Conservation (phyloP, 1,284 basidiomycete species). For the Trichosporon sp. region DNA sequence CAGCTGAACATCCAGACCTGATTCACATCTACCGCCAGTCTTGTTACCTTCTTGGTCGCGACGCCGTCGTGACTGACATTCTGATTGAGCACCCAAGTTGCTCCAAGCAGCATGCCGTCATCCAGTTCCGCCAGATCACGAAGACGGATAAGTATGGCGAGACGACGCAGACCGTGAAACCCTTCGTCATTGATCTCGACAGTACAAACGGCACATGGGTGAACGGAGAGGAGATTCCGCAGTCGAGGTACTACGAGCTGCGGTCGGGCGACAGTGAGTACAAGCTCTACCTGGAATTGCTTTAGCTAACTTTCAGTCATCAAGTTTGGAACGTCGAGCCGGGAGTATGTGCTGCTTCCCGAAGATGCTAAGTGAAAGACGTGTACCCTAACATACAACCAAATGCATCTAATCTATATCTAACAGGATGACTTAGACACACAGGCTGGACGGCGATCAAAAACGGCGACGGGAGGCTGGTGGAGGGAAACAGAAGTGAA, state of each 20-base stretch:
- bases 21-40: constrained; percentile 90
- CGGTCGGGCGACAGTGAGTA: constrained; percentile 78
- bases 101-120: constrained; percentile 96
- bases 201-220: constrained; percentile 94
- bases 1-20: constrained; percentile 64
- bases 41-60: constrained; percentile 89
- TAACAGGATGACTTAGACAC: constrained; percentile 11
- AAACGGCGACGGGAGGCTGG: neutral
- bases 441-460: constrained; percentile 4
- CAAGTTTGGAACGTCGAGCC: constrained; percentile 82
- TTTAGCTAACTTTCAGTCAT: constrained; percentile 64
- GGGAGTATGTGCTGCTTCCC: constrained; percentile 86
- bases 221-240: constrained; percentile 81
- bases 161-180: constrained; percentile 77
- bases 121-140: constrained; percentile 86
- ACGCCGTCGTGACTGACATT: constrained; percentile 82
- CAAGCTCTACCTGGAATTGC: neutral
- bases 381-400: constrained; percentile 8
- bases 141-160: constrained; percentile 87
- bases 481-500: constrained; percentile 3
- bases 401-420: constrained; percentile 11
- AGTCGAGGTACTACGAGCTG: constrained; percentile 88
- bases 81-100: constrained; percentile 92
- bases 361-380: constrained; percentile 64
- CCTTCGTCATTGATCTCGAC: constrained; percentile 94